Conservation (phyloP, 495 filamentous ascomycete genomes). For the Annulohypoxylon moriforme region DNA sequence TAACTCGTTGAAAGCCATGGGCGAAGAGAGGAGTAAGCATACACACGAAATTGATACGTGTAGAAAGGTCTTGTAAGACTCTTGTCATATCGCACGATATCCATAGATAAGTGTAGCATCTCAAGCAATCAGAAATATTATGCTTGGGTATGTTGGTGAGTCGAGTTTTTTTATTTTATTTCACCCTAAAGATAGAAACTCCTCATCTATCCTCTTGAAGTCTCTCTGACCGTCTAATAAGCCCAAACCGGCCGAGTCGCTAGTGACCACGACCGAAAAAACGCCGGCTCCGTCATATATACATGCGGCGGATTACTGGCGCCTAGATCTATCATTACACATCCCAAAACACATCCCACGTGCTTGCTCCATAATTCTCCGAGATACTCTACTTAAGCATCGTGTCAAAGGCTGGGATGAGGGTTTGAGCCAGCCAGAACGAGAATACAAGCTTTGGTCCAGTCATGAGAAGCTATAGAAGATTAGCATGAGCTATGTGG, state of each 20-base stretch:
- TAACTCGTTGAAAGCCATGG: too few species aligned
- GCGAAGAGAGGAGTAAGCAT: too few species aligned
- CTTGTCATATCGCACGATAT: neutral
- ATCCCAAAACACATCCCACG: neutral
- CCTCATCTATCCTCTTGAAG: slow-evolving; percentile 16
- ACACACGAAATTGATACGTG: too few species aligned
- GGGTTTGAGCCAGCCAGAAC: slow-evolving; percentile 97
- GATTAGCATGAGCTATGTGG: neutral
- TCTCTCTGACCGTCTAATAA: slow-evolving; percentile 33
- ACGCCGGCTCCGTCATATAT: slow-evolving; percentile 45
- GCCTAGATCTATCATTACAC: slow-evolving; percentile 35
- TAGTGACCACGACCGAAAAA: slow-evolving; percentile 35
- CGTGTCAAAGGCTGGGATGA: slow-evolving; percentile 74
- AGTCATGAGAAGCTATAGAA: slow-evolving; percentile 84
- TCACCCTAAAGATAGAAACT: slow-evolving; percentile 14
- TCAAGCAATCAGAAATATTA: neutral
- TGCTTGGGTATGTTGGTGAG: slow-evolving; percentile 1
- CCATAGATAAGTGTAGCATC: neutral
- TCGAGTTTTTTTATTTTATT: slow-evolving; percentile 34
- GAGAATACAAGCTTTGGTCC: slow-evolving; percentile 99
- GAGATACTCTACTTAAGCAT: slow-evolving; percentile 45
- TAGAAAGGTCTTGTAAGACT: too few species aligned
- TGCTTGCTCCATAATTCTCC: neutral
- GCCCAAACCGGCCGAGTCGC: slow-evolving; percentile 27
- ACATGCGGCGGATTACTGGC: slow-evolving; percentile 32